Conservation (phyloP, 2,329 filamentous ascomycete genomes). For the Dactylellina parvicollis region DNA sequence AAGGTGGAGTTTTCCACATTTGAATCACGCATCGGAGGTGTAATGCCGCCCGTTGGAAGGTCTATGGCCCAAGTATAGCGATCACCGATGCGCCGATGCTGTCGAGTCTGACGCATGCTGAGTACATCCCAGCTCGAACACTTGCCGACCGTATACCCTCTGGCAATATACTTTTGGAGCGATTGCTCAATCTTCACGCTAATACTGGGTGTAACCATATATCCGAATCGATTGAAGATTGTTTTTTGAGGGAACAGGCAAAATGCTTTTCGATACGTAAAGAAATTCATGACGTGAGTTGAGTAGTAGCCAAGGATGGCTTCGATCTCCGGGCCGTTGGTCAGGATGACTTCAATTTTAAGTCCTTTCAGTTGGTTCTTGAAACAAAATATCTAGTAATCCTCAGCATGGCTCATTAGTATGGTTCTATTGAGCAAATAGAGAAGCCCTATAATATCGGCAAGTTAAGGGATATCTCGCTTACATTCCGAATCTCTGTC, state of each 20-base stretch:
- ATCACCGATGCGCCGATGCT: conserved; percentile 3
- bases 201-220: not conserved
- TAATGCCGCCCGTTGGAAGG: not conserved
- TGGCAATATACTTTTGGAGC: not conserved
- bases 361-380: not conserved
- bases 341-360: conserved; percentile 7
- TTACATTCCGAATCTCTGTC: too few species aligned
- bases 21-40: not conserved
- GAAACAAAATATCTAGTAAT: not conserved
- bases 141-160: not conserved
- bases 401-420: not conserved
- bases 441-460: not conserved
- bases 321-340: not conserved
- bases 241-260: conserved; percentile 9
- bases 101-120: not conserved
- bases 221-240: not conserved
- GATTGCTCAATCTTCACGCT: not conserved
- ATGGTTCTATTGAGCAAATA: not conserved
- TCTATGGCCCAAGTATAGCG: conserved; percentile 4
- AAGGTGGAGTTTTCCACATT: not conserved
- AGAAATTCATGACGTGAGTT: conserved; percentile 24
- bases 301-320: conserved; percentile 16
- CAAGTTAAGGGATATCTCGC: too few species aligned
- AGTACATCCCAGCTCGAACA: not conserved
- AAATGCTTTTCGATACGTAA: conserved; percentile 8